Evolutionary conservation across 768 basidiomycete genomes (phyloP).

Genomic region (Austroboletus festivus): DNA sequence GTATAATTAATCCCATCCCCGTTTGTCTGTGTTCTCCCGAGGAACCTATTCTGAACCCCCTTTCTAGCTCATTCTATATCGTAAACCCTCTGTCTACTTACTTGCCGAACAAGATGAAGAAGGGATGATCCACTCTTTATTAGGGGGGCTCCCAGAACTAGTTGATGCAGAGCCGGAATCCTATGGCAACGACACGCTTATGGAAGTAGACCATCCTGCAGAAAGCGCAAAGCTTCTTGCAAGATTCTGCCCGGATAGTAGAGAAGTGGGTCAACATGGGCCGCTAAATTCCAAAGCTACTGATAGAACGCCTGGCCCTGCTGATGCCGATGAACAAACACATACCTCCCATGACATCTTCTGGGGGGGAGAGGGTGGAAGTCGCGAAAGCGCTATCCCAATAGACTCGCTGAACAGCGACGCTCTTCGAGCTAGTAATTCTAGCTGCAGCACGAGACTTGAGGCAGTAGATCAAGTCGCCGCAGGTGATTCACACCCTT

Average conservation of each 20-base stretch:
- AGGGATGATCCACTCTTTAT: slow-evolving; percentile 76
- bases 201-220: not conserved
- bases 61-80: slow-evolving; percentile 64
- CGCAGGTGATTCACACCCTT: no score
- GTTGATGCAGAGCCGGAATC: slow-evolving; percentile 15
- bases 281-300: not conserved
- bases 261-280: not conserved
- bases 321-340: not conserved
- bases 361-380: not conserved
- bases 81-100: slow-evolving; percentile 62
- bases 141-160: slow-evolving; percentile 63
- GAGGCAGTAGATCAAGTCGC: not conserved
- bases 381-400: not conserved
- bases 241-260: not conserved
- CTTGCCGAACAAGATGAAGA: slow-evolving; percentile 72
- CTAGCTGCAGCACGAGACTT: not conserved
- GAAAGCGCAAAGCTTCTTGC: not conserved
- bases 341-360: not conserved
- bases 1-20: slow-evolving; percentile 26
- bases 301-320: not conserved
- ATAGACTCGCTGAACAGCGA: not conserved
- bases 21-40: not conserved
- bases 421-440: not conserved
- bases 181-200: not conserved
- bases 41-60: not conserved